A percentile compares a stretch with the other conserved stretches of the same genome.
Conservation (phyloP, 108 stramenopile species). For the Parmales sp. region DNA sequence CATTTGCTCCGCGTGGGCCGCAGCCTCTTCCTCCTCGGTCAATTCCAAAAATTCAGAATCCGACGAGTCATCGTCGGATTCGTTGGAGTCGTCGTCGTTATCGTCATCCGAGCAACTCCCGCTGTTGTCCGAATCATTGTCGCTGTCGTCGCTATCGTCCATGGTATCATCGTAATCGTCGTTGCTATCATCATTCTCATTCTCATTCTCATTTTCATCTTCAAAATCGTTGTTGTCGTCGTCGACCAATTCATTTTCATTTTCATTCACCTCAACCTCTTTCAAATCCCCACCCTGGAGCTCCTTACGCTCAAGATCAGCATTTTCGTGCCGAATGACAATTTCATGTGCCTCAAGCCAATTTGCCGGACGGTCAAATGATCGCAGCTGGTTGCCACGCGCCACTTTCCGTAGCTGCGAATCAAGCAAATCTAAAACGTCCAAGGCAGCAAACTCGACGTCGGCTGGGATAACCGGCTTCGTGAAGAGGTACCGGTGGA, state of each 20-base stretch:
- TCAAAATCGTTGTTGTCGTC: slow-evolving; percentile 34
- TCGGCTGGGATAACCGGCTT: slow-evolving; percentile 77
- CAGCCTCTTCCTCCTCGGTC: slow-evolving; percentile 52
- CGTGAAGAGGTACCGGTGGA: slow-evolving; percentile 87
- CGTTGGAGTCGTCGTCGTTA: slow-evolving; percentile 30
- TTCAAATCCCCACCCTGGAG: neutral
- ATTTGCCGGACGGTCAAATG: slow-evolving; percentile 50
- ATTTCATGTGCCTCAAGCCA: slow-evolving; percentile 79
- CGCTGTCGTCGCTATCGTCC: neutral
- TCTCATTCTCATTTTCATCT: slow-evolving; percentile 13
- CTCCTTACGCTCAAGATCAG: slow-evolving; percentile 18
- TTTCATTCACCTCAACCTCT: slow-evolving; percentile 22
- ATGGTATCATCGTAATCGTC: slow-evolving; percentile 13
- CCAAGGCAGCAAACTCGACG: slow-evolving; percentile 79
- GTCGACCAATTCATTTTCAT: slow-evolving; percentile 39
- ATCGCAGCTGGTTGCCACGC: slow-evolving; percentile 10
- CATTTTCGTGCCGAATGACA: slow-evolving; percentile 27
- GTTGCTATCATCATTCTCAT: slow-evolving; percentile 30
- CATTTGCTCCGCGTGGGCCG: slow-evolving; percentile 37
- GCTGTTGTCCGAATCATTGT: slow-evolving; percentile 10
- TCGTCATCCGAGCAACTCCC: slow-evolving; percentile 25
- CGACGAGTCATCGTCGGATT: slow-evolving; percentile 35
- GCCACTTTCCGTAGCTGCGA: slow-evolving; percentile 48
- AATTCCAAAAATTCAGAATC: too few species aligned
- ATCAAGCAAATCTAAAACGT: slow-evolving; percentile 79